Percentiles rank a stretch among this genome's conserved stretches.
phyloP scores from a whole-genome alignment of 2,329 filamentous ascomycete genomes.

The Colletotrichum tanaceti region DNA sequence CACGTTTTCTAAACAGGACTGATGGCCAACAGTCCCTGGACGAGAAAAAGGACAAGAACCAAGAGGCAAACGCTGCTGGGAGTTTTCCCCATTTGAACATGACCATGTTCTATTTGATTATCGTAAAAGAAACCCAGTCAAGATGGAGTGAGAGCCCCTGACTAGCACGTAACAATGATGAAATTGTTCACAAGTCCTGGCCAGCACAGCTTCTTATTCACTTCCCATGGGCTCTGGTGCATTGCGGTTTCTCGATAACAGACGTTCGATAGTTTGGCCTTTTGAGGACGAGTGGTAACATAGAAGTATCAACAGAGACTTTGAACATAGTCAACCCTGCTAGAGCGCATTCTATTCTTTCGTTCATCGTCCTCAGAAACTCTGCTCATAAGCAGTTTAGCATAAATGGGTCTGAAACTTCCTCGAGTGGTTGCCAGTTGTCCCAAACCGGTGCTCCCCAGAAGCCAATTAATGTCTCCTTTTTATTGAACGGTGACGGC shows the following conservation, averaged over 20 bases:
- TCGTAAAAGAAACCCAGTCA: not conserved
- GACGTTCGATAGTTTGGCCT: not conserved
- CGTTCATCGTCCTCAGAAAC: not conserved
- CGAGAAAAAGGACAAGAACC: too few relatives aligned
- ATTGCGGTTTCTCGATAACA: constrained; percentile 25
- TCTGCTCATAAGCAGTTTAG: constrained; percentile 4
- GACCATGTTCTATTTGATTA: not conserved
- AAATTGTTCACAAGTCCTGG: constrained; percentile 2
- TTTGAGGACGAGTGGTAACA: not conserved
- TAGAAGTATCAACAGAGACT: constrained; percentile 19
- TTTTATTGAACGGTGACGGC: constrained; percentile 29
- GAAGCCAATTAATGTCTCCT: too few relatives aligned
- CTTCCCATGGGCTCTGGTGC: constrained; percentile 35
- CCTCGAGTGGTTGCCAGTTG: constrained; percentile 42
- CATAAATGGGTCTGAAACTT: constrained; percentile 41
- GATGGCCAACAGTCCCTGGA: too few relatives aligned
- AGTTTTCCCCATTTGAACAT: too few relatives aligned
- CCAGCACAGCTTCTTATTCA: constrained; percentile 42
- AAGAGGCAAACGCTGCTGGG: too few relatives aligned
- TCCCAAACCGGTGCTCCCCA: constrained; percentile 44
- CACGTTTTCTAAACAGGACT: too few relatives aligned
- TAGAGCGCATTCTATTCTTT: not conserved
- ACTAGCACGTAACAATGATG: too few relatives aligned
- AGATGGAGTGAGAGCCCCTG: too few relatives aligned
- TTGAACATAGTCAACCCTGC: not conserved